phyloP scores from a whole-genome alignment of 2,329 filamentous ascomycete species.

The Corinectria fuckeliana region DNA sequence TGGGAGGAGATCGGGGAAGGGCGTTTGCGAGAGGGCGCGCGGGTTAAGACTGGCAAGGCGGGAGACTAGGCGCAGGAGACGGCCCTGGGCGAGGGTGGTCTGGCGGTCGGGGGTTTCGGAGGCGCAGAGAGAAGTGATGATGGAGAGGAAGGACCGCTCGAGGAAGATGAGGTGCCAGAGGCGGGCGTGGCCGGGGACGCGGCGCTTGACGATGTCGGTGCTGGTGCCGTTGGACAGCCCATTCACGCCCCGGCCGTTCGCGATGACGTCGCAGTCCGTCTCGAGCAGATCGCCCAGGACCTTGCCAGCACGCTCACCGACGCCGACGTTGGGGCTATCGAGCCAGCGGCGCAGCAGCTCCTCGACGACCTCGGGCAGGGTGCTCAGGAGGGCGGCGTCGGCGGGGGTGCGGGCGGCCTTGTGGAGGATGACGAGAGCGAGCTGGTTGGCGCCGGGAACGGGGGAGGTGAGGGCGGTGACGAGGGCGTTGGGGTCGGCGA shows the following conservation, averaged over 20 bases:
- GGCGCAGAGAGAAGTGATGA: conserved; percentile 49
- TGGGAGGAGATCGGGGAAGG: conserved; percentile 45
- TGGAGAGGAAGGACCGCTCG: conserved; percentile 50
- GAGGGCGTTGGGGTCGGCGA: conserved; percentile 59
- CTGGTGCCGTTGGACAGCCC: conserved; percentile 32
- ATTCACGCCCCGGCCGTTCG: conserved; percentile 37
- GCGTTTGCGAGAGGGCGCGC: conserved; percentile 45
- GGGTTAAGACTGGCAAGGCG: conserved; percentile 57
- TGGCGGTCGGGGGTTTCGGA: conserved; percentile 46
- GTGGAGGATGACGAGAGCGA: conserved; percentile 62
- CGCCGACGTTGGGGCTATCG: conserved; percentile 57
- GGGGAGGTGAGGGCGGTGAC: conserved; percentile 60
- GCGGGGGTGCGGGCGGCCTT: conserved; percentile 58
- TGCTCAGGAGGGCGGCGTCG: conserved; percentile 58
- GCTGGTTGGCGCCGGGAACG: conserved; percentile 61
- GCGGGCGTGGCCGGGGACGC: conserved; percentile 55
- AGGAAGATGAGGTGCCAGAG: conserved; percentile 62
- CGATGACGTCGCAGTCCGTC: conserved; percentile 55
- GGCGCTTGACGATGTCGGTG: conserved; percentile 47
- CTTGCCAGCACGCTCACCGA: conserved; percentile 59
- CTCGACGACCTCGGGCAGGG: conserved; percentile 55
- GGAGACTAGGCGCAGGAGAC: conserved; percentile 58
- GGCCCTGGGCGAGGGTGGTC: conserved; percentile 58
- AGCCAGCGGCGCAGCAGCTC: conserved; percentile 61
- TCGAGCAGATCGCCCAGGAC: conserved; percentile 62